Conservation (phyloP, 2,329 filamentous ascomycete genomes). For the Aspergillus tanneri region DNA sequence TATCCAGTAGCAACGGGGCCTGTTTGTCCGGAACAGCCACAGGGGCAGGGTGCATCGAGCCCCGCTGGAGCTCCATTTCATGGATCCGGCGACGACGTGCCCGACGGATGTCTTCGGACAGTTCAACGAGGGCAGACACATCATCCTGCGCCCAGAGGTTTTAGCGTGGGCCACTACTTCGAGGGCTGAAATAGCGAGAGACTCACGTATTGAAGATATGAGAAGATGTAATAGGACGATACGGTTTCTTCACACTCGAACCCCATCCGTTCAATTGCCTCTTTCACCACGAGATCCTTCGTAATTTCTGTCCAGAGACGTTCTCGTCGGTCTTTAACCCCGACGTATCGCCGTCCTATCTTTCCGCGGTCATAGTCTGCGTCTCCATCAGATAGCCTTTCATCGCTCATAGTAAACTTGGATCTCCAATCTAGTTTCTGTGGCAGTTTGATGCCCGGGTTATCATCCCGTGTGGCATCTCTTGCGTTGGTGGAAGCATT, state of each 20-base stretch:
- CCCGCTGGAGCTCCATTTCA: slow-evolving; percentile 55
- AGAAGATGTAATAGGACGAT: slow-evolving; percentile 86
- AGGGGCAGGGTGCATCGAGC: slow-evolving; percentile 22
- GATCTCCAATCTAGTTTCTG: slow-evolving; percentile 73
- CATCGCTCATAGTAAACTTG: slow-evolving; percentile 70
- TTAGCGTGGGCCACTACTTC: not conserved
- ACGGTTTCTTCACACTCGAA: slow-evolving; percentile 92
- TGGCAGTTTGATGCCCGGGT: slow-evolving; percentile 74
- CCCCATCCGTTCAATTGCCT: slow-evolving; percentile 79
- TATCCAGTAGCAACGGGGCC: slow-evolving; percentile 18
- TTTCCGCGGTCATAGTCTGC: slow-evolving; percentile 44
- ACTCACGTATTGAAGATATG: slow-evolving; percentile 85
- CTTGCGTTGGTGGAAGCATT: slow-evolving; percentile 83
- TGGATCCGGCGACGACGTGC: slow-evolving; percentile 59
- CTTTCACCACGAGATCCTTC: slow-evolving; percentile 81
- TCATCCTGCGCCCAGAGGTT: slow-evolving; percentile 64
- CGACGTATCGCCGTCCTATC: slow-evolving; percentile 47
- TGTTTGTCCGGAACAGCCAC: slow-evolving; percentile 14
- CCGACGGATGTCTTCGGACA: slow-evolving; percentile 78
- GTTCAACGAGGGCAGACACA: slow-evolving; percentile 75
- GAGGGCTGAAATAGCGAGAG: not conserved
- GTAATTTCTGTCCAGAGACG: slow-evolving; percentile 97
- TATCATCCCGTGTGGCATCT: slow-evolving; percentile 69
- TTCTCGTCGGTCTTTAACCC: slow-evolving; percentile 43
- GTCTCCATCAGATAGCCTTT: slow-evolving; percentile 56